Evolutionary conservation across 108 stramenopile species (phyloP), one percentile per base, ranked within the genome.

Genomic region (Stephanodiscus triporus): DNA sequence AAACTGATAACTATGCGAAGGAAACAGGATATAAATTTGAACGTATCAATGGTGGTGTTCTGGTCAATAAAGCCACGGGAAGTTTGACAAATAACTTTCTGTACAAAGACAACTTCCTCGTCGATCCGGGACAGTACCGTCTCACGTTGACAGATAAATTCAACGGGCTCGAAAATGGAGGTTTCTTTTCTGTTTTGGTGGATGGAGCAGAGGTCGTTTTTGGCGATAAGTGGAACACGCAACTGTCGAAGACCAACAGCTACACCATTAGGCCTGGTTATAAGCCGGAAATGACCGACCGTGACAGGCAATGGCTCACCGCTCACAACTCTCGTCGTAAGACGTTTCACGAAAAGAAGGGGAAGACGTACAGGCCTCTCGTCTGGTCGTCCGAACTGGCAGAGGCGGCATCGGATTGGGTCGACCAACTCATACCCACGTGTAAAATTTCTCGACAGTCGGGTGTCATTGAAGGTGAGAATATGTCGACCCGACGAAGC

Each of bases 291-390:
- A 51, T 63, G 49, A 53, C 68, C 1, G 55, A 42, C 13, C 55
- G 68, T 1, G 76, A 62, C 17, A 30, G 23, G 16, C 26, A 63
- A 42, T 77, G 76, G 76, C 68, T 77, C 19, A 32, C 22, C 47
- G 68, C 68, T 19, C 76, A 77, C 47, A 77, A 77, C 59, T 37
- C 24, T 42, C 76, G 76, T 38, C 68, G 76, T 55, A 38, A 70
- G 32, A 26, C 40, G 2, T 70, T 77, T 56, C 68, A 77, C 56
- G 63, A 69, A 20, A 47, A 4, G 2, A 38, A 70, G 24, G 55
- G 55, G 11, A 51, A 32, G 14, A 23, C 34, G 10, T 70, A 64
- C 30, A 56, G 32, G 20, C 63, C 59, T 22, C 76, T 77, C 32
- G 76, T 77, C 1, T 77, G 76, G 76, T 68, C 67, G 6, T 14